phyloP scores from a whole-genome alignment of 108 stramenopile species.

The Cyclotella cryptica region DNA sequence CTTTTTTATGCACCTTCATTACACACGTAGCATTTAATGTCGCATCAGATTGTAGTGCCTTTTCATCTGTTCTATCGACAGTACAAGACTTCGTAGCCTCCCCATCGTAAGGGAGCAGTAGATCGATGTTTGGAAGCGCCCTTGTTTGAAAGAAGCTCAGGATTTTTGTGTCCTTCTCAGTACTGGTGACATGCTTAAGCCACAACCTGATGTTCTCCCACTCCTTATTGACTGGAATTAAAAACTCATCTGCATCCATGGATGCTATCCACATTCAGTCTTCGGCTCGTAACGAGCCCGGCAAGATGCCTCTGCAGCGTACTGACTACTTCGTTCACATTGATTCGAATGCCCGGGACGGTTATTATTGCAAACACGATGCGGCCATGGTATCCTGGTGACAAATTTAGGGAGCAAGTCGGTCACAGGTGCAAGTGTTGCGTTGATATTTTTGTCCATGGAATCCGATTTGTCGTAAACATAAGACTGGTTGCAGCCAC shows the following conservation, averaged over 20 bases:
- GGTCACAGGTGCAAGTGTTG: too few relatives aligned
- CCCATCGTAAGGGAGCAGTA: conserved; percentile 42
- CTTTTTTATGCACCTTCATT: too few relatives aligned
- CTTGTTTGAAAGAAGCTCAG: conserved; percentile 53
- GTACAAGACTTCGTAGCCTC: too few relatives aligned
- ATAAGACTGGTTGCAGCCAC: too few relatives aligned
- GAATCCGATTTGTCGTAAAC: conserved; percentile 83
- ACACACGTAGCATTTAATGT: neutral
- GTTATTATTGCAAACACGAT: conserved; percentile 79
- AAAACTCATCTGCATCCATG: conserved; percentile 73
- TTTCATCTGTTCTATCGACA: neutral
- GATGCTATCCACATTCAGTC: conserved; percentile 85
- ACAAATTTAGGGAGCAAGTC: too few relatives aligned
- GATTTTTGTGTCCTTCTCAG: too few relatives aligned
- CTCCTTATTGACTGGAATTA: too few relatives aligned
- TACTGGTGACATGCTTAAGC: too few relatives aligned
- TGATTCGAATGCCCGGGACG: conserved; percentile 65
- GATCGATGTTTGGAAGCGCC: conserved; percentile 39
- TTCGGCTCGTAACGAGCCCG: conserved; percentile 74
- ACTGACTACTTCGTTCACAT: conserved; percentile 75
- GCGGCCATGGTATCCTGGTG: conserved; percentile 19
- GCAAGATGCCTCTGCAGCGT: too few relatives aligned
- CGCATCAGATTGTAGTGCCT: conserved; percentile 4
- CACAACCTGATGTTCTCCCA: too few relatives aligned
- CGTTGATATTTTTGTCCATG: too few relatives aligned